Evolutionary conservation across 116 monocot species (phyloP), one percentile per base, ranked within the genome.

Genomic region (Dioscorea cayenensis): DNA sequence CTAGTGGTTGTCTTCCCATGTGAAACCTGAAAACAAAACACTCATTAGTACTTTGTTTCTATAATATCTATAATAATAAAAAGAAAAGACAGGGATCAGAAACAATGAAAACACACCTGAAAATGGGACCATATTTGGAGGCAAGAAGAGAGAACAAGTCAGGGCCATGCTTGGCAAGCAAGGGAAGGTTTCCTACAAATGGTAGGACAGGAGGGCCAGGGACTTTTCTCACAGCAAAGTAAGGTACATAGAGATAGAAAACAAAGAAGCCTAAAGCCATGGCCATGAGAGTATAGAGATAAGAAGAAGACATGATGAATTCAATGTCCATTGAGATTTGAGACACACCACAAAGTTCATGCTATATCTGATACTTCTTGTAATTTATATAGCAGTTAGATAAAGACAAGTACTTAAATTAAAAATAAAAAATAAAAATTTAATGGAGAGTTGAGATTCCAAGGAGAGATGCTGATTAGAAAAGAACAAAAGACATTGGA

Each of bases 61-160:
- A 32, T 32, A 32, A 32, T 32, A 32, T 32, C 32, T 32, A 32
- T 32, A 32, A 4, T 32, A 32, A 4, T n/a, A 5, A 23, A n/a
- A 38, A 38, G 1, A 10, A 63, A 8, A 13, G 10, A 8, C 12
- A 37, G 4, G 7, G 35, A 20, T 19, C 12, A 16, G 28, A 3
- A 68, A 21, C 2, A 2, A 50, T 49, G 16, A 9, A 3, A 22
- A 21, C 37, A 43, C 73, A 92, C 92, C 92, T 95, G 65, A 84
- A 95, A 25, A 92, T 81, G n/a, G 95, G 90, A 7, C 95, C 95
- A 60, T 95, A 92, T 25, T 84, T 65, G 65, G 87, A 89, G 22
- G 92, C 82, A 29, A 95, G 67, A 17, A 82, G 43, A n/a, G 77
- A 70, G 51, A 95, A 74, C 25, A 85, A 60, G 63, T 92, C 90